Conservation (phyloP, 2,329 filamentous ascomycete genomes). For the Mycocentrospora acerina region DNA sequence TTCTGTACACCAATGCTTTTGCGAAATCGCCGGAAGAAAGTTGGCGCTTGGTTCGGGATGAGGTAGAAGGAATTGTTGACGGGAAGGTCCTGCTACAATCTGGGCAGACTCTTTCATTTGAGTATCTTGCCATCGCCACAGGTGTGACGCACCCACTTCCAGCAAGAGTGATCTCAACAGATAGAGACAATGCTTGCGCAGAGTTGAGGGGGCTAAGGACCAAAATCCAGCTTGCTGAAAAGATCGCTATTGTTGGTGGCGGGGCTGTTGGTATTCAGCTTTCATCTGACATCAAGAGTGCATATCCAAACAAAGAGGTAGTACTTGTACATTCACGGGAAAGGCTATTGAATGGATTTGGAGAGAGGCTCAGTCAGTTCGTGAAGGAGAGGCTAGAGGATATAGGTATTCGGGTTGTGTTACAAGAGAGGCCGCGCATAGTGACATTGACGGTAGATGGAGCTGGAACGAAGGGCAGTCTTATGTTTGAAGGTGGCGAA, state of each 20-base stretch:
- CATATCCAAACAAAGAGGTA: constrained; percentile 59
- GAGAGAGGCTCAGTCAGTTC: no score
- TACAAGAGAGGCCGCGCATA: no score
- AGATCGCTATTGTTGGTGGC: constrained; percentile 53
- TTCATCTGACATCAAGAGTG: constrained; percentile 59
- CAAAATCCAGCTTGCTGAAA: constrained; percentile 47
- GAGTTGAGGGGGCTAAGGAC: constrained; percentile 6
- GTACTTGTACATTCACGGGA: constrained; percentile 60
- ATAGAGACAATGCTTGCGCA: constrained; percentile 39
- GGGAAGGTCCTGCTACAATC: no score
- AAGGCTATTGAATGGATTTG: constrained; percentile 56
- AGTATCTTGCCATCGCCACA: constrained; percentile 60
- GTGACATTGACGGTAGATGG: no score
- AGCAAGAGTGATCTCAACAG: no score
- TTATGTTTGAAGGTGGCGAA: no score
- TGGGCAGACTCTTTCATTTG: no score
- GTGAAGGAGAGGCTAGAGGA: no score
- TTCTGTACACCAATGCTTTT: constrained; percentile 59
- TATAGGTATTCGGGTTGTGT: no score
- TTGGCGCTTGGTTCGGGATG: constrained; percentile 34
- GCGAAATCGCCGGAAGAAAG: no score
- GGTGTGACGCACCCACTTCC: no score
- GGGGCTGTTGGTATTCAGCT: constrained; percentile 65
- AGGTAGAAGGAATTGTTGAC: constrained; percentile 45
- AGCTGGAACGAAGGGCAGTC: no score